Conservation (phyloP, 192 early-diverging fungal species). For the Coemansia biformis region DNA sequence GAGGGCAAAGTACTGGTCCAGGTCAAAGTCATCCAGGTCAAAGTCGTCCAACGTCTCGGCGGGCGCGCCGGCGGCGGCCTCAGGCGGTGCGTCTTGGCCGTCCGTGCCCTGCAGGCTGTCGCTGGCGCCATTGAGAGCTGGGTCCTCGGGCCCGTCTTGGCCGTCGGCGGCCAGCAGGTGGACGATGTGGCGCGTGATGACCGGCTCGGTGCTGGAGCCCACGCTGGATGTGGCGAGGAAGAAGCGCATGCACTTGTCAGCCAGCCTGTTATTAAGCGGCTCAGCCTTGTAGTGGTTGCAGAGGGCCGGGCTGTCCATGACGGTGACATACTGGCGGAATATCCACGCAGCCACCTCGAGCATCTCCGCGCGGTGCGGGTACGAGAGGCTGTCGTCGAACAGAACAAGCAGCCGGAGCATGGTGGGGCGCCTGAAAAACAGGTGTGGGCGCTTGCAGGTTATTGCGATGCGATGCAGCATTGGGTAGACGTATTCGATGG, state of each 20-base stretch:
- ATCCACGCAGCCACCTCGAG: conserved; percentile 41
- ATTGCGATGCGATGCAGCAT: conserved; percentile 41
- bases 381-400: conserved; percentile 28
- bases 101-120: conserved; percentile 1
- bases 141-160: background rate
- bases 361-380: conserved; percentile 22
- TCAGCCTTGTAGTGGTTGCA: conserved; percentile 28
- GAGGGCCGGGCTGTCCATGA: conserved; percentile 26
- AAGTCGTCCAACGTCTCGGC: conserved; percentile 12
- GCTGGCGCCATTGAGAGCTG: background rate
- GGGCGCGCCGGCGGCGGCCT: background rate
- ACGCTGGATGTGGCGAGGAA: conserved; percentile 21
- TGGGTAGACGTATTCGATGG: conserved; percentile 34
- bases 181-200: conserved; percentile 34
- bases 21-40: conserved; percentile 26
- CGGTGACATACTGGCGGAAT: conserved; percentile 41
- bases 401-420: conserved; percentile 28
- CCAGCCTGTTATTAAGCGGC: conserved; percentile 24
- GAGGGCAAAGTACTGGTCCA: conserved; percentile 17
- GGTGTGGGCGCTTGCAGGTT: conserved; percentile 19
- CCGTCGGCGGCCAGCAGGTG: conserved; percentile 6
- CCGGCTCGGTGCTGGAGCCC: conserved; percentile 24
- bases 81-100: background rate
- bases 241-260: conserved; percentile 29
- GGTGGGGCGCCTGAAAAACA: conserved; percentile 32